Base-by-base conservation (phyloP, 306 rosid species). In the Datisca glomerata region DNA sequence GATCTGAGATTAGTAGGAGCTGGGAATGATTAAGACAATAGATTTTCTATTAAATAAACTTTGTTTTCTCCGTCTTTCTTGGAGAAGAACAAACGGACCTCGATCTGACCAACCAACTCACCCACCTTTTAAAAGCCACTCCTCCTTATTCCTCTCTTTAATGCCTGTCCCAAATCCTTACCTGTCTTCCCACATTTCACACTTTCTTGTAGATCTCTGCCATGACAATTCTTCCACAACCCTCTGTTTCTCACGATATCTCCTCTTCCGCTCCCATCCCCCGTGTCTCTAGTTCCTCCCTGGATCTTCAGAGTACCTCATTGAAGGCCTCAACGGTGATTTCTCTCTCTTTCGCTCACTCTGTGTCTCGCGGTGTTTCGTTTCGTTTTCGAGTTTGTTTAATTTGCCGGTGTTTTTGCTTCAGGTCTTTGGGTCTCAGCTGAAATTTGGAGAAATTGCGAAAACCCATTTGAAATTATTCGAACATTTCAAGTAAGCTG, bases 41-140 rank as follows among this genome's bases (percentile, higher is more conserved):
- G 11, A 1, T 42, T 11, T 17, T n/a, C 1, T n/a, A 15, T 37
- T 16, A 12, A 1, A 3, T 9, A 37, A 11, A 59, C 94, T 55
- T 89, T 27, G 98, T 36, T 59, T 77, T 78, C 98, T 89, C 95
- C 95, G 98, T 73, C 85, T 75, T 83, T 84, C 65, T 73, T 71
- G 98, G 93, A 80, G 93, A 27, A 42, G 18, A 25, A 57, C 61
- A 23, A 58, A 43, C 50, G 66, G 61, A 54, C 57, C 39, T 74
- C 29, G 68, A 53, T 63, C 59, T 53, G 60, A 55, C 93, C 66
- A 66, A 54, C 74, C 59, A 25, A 33, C 62, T 67, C 48, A 43
- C 49, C 68, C 28, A 56, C 49, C n/a, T 8, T 20, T 46, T 46
- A 24, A 4, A 35, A 12, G 6, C 5, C 21, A 14, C 44, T 8